Evolutionary conservation across 2,329 filamentous ascomycete genomes (phyloP), one percentile per base, ranked within the genome.

Genomic region (Alternaria sp.): DNA sequence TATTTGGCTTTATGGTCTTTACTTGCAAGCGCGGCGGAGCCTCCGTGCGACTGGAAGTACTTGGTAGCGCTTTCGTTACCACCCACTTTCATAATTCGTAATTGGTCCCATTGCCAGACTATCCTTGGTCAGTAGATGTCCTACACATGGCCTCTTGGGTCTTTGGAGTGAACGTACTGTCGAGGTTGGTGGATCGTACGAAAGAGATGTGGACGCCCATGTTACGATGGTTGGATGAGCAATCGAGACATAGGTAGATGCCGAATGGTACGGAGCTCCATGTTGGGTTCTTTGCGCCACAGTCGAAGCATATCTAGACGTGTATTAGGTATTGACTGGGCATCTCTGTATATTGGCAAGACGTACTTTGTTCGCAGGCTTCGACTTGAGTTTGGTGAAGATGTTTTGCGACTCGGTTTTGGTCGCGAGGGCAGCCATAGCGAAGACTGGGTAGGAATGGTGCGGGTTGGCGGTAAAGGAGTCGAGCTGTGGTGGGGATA

Each of bases 181-280:
- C 95, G 79, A 99, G 90, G 79, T 97, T 97, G 62, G 94, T 98
- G 62, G 94, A 98, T 73, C 95, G 90, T 73, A 99, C 95, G 83
- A 99, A 99, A 70, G 94, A 97, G 80, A 99, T 97, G 81, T 99
- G 95, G 61, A 98, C 94, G 79, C 95, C 95, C 72, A 99, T 88
- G 80, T 98, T 98, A 71, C 95, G 90, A 80, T 99, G 95, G 79
- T 97, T 93, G 56, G 94, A 90, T 40, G 94, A 97, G 82, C 95
- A 99, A 81, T 99, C 95, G 72, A 99, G 89, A 76, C 95, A 99
- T 23, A 99, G 88, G 78, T 98, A 99, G 78, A 99, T 98, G 75
- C 92, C 95, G 66, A 99, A 93, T 10, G 94, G 93, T 31, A 97
- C 93, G 6, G 94, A 98, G 7, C 93, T 96, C 95, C 95, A 99